phyloP scores from a whole-genome alignment of 148 eudicot species.

The Hydrangea macrophylla region DNA sequence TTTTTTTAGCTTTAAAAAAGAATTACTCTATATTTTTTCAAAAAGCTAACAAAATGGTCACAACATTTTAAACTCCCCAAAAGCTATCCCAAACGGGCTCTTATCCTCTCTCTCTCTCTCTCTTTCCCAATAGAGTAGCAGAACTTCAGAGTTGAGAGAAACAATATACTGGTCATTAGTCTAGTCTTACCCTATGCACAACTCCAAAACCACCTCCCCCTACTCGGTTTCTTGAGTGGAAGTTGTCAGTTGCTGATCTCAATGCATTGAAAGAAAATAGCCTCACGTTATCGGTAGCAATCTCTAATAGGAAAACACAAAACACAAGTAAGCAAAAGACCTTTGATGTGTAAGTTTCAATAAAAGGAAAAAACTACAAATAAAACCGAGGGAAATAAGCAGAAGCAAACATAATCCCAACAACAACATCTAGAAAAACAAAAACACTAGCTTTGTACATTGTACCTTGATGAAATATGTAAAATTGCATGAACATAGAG shows the following conservation, averaged over 20 bases:
- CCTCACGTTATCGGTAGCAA: conserved; percentile 34
- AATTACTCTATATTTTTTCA: too few species aligned
- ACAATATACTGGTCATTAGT: background rate
- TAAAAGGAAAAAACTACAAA: background rate
- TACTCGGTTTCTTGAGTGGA: conserved; percentile 46
- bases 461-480: too few species aligned
- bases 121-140: background rate
- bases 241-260: conserved; percentile 51
- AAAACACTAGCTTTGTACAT: too few species aligned
- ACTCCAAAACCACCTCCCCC: conserved; percentile 59
- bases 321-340: background rate
- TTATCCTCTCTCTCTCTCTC: background rate
- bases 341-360: background rate
- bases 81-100: too few species aligned
- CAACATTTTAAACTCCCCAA: too few species aligned
- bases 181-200: conserved; percentile 36
- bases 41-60: too few species aligned
- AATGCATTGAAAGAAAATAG: conserved; percentile 43
- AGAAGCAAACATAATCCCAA: background rate
- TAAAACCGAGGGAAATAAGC: background rate
- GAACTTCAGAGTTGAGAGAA: background rate
- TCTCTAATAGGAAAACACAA: conserved; percentile 24
- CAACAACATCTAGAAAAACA: background rate
- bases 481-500: too few species aligned
- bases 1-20: too few species aligned